These are phyloP conservation scores for Xerophyta viscosa DNA, from an alignment of 106 monocot genomes.

Conservation along the genomic window DNA sequence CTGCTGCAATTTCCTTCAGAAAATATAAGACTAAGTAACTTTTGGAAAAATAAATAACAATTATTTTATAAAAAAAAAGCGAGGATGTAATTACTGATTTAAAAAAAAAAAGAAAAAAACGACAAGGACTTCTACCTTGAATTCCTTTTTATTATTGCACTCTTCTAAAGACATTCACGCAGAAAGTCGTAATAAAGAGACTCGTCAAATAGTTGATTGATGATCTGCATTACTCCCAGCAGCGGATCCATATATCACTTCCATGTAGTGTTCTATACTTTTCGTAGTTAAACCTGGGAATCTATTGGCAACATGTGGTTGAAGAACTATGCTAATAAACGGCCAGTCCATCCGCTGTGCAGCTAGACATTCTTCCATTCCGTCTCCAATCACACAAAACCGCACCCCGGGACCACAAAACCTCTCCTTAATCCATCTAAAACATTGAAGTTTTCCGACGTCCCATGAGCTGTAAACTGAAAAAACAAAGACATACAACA, in stretches of 20 bases:
- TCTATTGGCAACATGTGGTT: constrained; percentile 37
- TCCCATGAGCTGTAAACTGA: constrained; percentile 95
- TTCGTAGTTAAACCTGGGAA: constrained; percentile 65
- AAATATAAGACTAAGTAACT: too few species aligned
- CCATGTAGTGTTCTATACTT: constrained; percentile 51
- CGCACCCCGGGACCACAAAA: constrained; percentile 39
- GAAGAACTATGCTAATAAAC: constrained; percentile 65
- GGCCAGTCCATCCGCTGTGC: constrained; percentile 80
- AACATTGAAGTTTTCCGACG: constrained; percentile 80
- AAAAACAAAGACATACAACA: background rate
- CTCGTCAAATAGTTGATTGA: too few species aligned
- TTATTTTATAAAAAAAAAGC: too few species aligned
- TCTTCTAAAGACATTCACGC: too few species aligned
- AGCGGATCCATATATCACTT: constrained; percentile 45
- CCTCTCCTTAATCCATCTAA: constrained; percentile 68
- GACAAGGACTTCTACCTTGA: too few species aligned
- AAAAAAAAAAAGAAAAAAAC: too few species aligned
- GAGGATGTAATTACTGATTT: too few species aligned
- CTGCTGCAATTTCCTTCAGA: too few species aligned
- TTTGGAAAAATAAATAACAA: too few species aligned
- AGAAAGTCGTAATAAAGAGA: too few species aligned
- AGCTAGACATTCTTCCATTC: constrained; percentile 73
- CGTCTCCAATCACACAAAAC: constrained; percentile 94
- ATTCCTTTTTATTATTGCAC: too few species aligned
- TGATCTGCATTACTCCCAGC: too few species aligned